These are phyloP conservation scores for Ballota nigra DNA, from an alignment of 257 asterid genomes.

Conservation along the genomic window DNA sequence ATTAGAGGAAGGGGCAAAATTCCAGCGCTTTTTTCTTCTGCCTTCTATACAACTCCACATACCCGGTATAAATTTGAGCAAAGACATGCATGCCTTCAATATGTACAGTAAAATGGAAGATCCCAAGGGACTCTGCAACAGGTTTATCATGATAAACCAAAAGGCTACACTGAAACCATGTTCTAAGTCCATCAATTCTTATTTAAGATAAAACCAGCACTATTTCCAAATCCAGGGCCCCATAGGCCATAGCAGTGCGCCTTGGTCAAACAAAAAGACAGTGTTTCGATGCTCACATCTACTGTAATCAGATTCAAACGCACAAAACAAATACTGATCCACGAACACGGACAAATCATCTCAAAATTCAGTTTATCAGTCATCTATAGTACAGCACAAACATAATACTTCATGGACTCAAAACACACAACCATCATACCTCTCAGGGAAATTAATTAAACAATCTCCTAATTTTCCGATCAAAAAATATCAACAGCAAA, in stretches of 20 bases:
- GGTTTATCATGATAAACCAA: not conserved
- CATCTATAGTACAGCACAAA: not conserved
- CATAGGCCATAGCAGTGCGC: constrained; percentile 14
- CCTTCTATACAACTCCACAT: not conserved
- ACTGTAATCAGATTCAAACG: constrained; percentile 12
- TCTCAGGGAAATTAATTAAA: not conserved
- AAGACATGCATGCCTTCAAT: not conserved
- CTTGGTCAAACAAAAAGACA: constrained; percentile 3
- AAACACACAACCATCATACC: constrained; percentile 17
- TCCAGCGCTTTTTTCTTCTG: not conserved
- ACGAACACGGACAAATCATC: constrained; percentile 12
- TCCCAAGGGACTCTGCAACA: not conserved
- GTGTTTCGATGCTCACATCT: constrained; percentile 5
- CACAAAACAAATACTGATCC: constrained; percentile 5
- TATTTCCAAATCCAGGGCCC: not conserved
- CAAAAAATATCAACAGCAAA: not conserved
- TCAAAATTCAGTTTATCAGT: constrained; percentile 3
- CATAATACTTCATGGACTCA: not conserved
- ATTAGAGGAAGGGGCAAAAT: not conserved
- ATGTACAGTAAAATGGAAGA: constrained; percentile 11
- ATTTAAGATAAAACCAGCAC: not conserved
- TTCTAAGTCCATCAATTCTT: not conserved
- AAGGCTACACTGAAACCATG: not conserved
- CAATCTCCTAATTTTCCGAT: constrained; percentile 3
- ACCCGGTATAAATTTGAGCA: not conserved